Percentiles rank a stretch among this genome's conserved stretches.
phyloP scores from a whole-genome alignment of 2,329 filamentous ascomycete genomes.

The Davidsoniella australis region DNA sequence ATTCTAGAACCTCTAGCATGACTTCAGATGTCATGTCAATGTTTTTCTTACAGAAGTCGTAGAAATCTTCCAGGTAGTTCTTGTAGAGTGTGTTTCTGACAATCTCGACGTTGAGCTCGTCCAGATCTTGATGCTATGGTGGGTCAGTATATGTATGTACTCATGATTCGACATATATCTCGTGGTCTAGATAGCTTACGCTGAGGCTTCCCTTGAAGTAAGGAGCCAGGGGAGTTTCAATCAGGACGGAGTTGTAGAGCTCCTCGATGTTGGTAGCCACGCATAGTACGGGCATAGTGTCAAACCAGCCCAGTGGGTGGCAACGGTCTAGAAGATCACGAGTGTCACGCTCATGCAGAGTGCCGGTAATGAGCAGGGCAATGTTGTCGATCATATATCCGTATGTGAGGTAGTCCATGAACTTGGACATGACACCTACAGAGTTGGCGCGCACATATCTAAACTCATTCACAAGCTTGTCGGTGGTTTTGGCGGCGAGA shows the following conservation, averaged over 20 bases:
- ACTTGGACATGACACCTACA: conserved; percentile 76
- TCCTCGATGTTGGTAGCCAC: conserved; percentile 98
- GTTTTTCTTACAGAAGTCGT: conserved; percentile 82
- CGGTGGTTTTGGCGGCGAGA: conserved; percentile 86
- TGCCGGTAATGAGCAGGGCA: conserved; percentile 91
- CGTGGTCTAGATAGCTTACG: conserved; percentile 12
- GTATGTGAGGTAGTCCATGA: conserved; percentile 97
- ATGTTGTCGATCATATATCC: conserved; percentile 99
- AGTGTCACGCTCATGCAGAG: conserved; percentile 91
- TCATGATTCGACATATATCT: not conserved
- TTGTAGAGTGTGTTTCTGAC: conserved; percentile 97
- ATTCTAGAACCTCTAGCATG: conserved; percentile 91
- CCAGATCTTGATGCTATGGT: conserved; percentile 63
- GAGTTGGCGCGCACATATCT: conserved; percentile 90
- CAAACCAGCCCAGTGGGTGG: conserved; percentile 95
- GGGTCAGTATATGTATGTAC: conserved; percentile 1
- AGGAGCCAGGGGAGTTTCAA: conserved; percentile 86
- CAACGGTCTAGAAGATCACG: conserved; percentile 88
- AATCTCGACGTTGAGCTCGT: conserved; percentile 98
- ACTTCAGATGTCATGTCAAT: conserved; percentile 82
- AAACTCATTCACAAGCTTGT: conserved; percentile 96
- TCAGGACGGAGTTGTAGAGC: conserved; percentile 91
- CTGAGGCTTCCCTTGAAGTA: conserved; percentile 96
- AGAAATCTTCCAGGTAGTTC: conserved; percentile 97
- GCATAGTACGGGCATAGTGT: conserved; percentile 95